Base-by-base conservation (phyloP, 495 filamentous ascomycete genomes). In the Podospora conica region DNA sequence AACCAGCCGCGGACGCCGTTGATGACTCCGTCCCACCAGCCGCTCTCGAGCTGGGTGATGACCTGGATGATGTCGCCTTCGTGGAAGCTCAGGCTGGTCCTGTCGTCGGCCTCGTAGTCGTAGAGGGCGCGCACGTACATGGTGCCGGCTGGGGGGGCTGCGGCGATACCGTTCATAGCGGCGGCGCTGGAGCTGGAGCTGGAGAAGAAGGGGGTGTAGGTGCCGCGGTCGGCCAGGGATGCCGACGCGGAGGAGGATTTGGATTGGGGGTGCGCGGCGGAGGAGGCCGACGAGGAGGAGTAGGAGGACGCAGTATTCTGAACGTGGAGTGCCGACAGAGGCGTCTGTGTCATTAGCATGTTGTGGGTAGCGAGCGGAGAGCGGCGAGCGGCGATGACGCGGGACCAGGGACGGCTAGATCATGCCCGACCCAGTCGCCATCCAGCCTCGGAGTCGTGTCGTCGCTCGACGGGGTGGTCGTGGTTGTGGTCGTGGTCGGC, bases 11-110 rank as follows among this genome's bases (percentile, higher is more conserved):
- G 87, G 65, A 94, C 87, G 56, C 90, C 92, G 67, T 93, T 89
- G 73, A 98, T 94, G 53, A 98, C 91, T 10, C 95, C 95, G 79
- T 98, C 95, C 95, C 95, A 98, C 95, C 95, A 98, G 9, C 95
- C 95, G 68, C 93, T 98, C 71, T 97, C 96, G 54, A 98, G 82
- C 77, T 96, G 93, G 64, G 96, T 98, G 65, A 98, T 90, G 70
- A 98, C 95, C 79, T 97, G 93, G 66, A 98, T 98, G 65, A 97
- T 87, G 74, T 98, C 95, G 67, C 96, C 96, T 71, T 94, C 88
- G 66, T 87, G 91, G 75, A 98, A 98, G 79, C 93, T 97, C 71
- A 98, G 81, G 79, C 93, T 97, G 53, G 95, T 97, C 69, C 90
- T 87, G 79, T 98, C 95, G 77, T 98, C 93, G 66, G 96, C 92